phyloP scores from a whole-genome alignment of 208 protist genomes.

The Leishmania major region DNA sequence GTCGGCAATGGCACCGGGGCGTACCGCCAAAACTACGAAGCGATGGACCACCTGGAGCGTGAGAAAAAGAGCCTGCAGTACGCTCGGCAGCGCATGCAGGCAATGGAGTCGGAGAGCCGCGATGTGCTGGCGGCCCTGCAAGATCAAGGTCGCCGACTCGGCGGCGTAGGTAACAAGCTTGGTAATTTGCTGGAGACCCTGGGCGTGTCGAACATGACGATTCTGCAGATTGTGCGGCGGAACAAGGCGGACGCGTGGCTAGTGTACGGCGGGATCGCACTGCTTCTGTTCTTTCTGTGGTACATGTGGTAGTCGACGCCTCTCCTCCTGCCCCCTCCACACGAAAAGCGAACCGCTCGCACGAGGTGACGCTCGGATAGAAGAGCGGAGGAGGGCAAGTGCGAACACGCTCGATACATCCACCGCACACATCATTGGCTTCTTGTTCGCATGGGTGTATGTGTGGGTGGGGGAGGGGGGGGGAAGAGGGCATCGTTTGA shows the following conservation, averaged over 20 bases:
- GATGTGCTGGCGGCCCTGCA: conserved; percentile 69
- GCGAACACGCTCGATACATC: neutral
- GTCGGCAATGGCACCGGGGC: conserved; percentile 38
- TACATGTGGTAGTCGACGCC: conserved; percentile 46
- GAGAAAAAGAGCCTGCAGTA: conserved; percentile 76
- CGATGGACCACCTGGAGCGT: conserved; percentile 52
- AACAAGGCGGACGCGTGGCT: conserved; percentile 85
- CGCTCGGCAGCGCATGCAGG: conserved; percentile 59
- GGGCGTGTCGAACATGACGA: conserved; percentile 78
- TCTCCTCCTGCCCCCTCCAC: neutral
- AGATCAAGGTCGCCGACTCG: conserved; percentile 63
- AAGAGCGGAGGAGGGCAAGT: no score
- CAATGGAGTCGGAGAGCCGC: conserved; percentile 69
- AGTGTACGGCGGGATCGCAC: conserved; percentile 67
- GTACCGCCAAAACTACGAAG: conserved; percentile 42
- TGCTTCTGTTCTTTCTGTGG: conserved; percentile 73
- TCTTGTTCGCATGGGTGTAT: neutral
- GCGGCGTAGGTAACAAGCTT: conserved; percentile 58
- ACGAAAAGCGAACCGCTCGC: neutral
- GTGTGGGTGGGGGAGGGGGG: no score
- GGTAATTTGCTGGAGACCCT: conserved; percentile 75
- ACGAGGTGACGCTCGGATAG: neutral
- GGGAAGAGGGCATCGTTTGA: no score
- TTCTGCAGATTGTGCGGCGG: conserved; percentile 78
- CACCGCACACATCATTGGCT: neutral